phyloP scores from a whole-genome alignment of 768 basidiomycete species.

The Termitomyces titanicus region DNA sequence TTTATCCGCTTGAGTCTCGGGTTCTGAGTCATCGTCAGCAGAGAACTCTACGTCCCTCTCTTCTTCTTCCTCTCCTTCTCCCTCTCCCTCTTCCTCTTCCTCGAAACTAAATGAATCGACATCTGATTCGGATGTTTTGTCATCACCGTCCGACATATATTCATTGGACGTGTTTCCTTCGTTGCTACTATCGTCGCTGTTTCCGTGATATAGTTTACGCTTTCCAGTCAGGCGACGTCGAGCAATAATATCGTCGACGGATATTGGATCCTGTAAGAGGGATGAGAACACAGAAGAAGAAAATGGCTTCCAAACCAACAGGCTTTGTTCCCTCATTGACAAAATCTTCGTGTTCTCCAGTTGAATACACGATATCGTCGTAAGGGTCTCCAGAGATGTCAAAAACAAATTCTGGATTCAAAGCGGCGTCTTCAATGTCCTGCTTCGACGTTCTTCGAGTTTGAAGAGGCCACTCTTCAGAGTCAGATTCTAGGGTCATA shows the following conservation, averaged over 20 bases:
- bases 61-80: slow-evolving; percentile 33
- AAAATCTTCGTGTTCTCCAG: slow-evolving; percentile 43
- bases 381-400: slow-evolving; percentile 74
- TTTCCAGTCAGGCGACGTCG: slow-evolving; percentile 59
- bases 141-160: slow-evolving; percentile 23
- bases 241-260: slow-evolving; percentile 90
- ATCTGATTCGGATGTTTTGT: slow-evolving; percentile 28
- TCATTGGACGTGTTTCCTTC: slow-evolving; percentile 29
- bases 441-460: slow-evolving; percentile 20
- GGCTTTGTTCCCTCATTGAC: slow-evolving; percentile 63
- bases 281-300: neutral
- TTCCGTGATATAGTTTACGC: slow-evolving; percentile 54
- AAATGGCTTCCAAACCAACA: slow-evolving; percentile 33
- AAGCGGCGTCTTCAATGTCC: slow-evolving; percentile 50
- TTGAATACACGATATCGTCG: slow-evolving; percentile 44
- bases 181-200: slow-evolving; percentile 30
- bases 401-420: slow-evolving; percentile 84
- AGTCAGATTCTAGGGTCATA: slow-evolving; percentile 82
- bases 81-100: slow-evolving; percentile 32
- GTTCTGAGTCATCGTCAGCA: slow-evolving; percentile 36
- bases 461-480: slow-evolving; percentile 42
- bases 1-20: slow-evolving; percentile 61
- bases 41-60: slow-evolving; percentile 23
- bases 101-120: slow-evolving; percentile 22
- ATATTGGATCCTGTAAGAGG: slow-evolving; percentile 60